Base-by-base conservation (phyloP, 2,329 filamentous ascomycete species). In the Aspergillus neotritici region DNA sequence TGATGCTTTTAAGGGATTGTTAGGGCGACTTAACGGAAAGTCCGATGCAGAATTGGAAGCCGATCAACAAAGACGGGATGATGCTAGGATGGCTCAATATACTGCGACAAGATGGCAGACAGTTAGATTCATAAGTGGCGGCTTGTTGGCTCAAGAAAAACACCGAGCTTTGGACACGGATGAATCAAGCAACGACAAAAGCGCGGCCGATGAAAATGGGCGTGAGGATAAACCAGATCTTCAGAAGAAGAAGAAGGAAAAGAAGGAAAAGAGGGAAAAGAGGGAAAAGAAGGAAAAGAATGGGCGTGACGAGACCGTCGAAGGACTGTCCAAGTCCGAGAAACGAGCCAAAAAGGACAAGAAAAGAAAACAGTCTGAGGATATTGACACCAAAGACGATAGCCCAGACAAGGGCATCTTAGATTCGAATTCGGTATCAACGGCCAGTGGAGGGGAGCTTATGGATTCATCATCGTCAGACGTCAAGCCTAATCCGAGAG, bases 11-110 rank as follows among this genome's bases (percentile, higher is more conserved):
- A 87, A 90, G 60, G 87, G 87, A 51, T 71, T 98, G 4, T 72
- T 98, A 14, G 90, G 91, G 15, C 77, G 93, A 41, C 70, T 98
- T 44, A 98, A 98, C 65, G 93, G 91, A 39, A 93, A 88, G 65
- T 82, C 79, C 15, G 84, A 91, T 37, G 79, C 72, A n/a, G 77
- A 81, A 37, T 71, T 93, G 30, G 77, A 84, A 64, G 77, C 81
- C 57, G 84, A 93, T 56, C 78, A 82, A 61, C 76, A 80, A 57
- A 76, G 77, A 36, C 75, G 83, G 53, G 78, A 86, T 44, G 82
- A 87, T 56, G 69, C 85, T 33, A 85, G 86, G 71, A 77, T 87
- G 57, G 81, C 80, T 49, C 71, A 82, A 35, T 94, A 89, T 61
- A 77, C 87, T 42, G 82, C 84, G 54, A 76, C 79, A 57, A 87